Evolutionary conservation across 2,329 filamentous ascomycete species (phyloP).

Genomic region (Zarea fungicola): DNA sequence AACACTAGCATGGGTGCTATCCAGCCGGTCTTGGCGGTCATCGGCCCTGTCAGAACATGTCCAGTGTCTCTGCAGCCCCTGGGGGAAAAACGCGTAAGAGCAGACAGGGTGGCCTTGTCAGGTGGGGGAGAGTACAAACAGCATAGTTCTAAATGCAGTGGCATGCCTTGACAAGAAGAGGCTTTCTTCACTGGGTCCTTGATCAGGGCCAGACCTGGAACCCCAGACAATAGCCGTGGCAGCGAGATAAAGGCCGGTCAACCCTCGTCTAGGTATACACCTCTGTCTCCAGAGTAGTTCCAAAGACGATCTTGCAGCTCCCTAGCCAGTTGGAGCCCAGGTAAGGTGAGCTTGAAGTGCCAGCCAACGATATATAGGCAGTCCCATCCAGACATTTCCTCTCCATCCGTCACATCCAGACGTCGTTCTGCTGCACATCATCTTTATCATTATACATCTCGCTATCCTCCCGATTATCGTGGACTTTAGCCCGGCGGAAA

Average conservation of each 20-base stretch:
- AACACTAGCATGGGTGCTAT: neutral
- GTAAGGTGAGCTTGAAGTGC: neutral
- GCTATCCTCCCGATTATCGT: neutral
- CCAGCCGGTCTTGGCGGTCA: slow-evolving; percentile 3
- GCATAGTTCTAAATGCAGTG: neutral
- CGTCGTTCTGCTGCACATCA: neutral
- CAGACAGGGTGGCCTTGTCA: slow-evolving; percentile 7
- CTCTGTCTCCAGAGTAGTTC: neutral
- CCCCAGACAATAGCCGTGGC: slow-evolving; percentile 3
- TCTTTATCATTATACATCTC: neutral
- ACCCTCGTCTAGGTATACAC: slow-evolving; percentile 2
- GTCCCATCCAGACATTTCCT: neutral
- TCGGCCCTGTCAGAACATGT: slow-evolving; percentile 5
- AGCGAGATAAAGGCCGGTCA: neutral
- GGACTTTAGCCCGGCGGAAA: no score
- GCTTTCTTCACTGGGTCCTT: neutral
- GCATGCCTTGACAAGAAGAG: neutral
- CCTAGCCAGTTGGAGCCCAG: neutral
- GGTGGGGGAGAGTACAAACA: neutral
- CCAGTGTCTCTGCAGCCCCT: neutral
- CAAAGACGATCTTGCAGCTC: slow-evolving; percentile 1
- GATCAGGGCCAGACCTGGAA: neutral
- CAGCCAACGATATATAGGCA: slow-evolving; percentile 7
- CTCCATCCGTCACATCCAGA: neutral
- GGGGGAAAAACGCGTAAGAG: neutral